Base-by-base conservation (phyloP, 148 eudicot genomes). In the Beta vulgaris region DNA sequence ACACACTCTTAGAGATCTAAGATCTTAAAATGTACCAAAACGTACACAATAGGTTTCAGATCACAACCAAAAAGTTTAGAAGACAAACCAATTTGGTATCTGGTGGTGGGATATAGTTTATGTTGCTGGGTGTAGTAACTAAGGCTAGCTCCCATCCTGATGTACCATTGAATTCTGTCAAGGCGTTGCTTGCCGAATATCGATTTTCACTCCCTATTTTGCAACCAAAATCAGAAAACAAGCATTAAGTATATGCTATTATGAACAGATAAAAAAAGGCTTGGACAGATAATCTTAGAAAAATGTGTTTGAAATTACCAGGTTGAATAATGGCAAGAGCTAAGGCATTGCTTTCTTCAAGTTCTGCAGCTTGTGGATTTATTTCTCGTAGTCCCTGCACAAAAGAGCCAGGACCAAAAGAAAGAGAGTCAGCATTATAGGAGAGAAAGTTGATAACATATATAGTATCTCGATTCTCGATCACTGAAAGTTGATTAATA, bases 101-200 rank as follows among this genome's bases (percentile, higher is more conserved):
- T 53, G 86, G 26, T 23, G 79, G 72, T 7, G 77, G 85, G 15
- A 78, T 11, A 21, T 42, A 49, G 77, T 80, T 82, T 71, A 68
- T 84, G 82, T 83, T 87, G 83, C 93, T 90, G n/a, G 97, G 97
- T 34, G 89, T 72, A 28, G 89, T 90, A 77, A 94, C 98, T 48
- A 94, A 82, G 60, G 98, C 96, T 62, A 92, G 81, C 81, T 94
- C 98, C 98, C 98, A 94, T 78, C 98, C 98, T 55, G 91, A 88
- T 69, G 88, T 72, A 37, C 86, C 88, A 42, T n/a, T 43, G 63
- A 89, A 81, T 70, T 87, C 93, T 34, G 69, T 78, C 85, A 84
- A 85, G 3, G 76, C 84, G 23, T 69, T 78, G 78, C 69, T 84
- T 35, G 80, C 29, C 40, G 96, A 62, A 75, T 64, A 77, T 73